Percentiles rank a stretch among this genome's conserved stretches.
These are phyloP conservation scores for Boletellus emodensis DNA, from an alignment of 768 basidiomycete genomes.

Conservation along the genomic window DNA sequence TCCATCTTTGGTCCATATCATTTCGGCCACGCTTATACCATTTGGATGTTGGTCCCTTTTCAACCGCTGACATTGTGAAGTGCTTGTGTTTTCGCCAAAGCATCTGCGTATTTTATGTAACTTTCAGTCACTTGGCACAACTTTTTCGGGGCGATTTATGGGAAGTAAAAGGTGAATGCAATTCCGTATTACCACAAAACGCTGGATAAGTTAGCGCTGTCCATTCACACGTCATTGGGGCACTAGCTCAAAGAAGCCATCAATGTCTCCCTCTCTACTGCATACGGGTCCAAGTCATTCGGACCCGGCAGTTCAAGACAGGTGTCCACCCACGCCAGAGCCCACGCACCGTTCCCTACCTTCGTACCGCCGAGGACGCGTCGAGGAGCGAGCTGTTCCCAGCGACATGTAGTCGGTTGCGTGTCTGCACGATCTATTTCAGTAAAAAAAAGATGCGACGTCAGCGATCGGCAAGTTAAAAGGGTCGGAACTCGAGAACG, in stretches of 20 bases:
- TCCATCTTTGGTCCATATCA: no score
- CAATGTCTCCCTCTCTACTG: slow-evolving; percentile 19
- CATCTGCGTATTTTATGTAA: no score
- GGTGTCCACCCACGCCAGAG: slow-evolving; percentile 70
- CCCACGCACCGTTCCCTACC: slow-evolving; percentile 78
- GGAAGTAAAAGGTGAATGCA: background rate
- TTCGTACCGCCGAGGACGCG: slow-evolving; percentile 65
- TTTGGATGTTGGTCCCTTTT: no score
- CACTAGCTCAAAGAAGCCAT: slow-evolving; percentile 12
- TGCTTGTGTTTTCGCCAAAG: no score
- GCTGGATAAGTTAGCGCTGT: background rate
- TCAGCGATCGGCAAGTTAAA: slow-evolving; percentile 2
- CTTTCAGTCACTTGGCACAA: no score
- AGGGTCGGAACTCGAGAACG: slow-evolving; percentile 24
- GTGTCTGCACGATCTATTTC: slow-evolving; percentile 67
- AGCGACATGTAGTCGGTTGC: slow-evolving; percentile 63
- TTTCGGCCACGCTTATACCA: no score
- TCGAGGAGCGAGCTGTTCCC: slow-evolving; percentile 55
- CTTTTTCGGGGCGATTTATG: no score
- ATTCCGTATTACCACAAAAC: slow-evolving; percentile 4
- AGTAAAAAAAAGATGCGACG: background rate
- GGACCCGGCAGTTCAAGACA: slow-evolving; percentile 34
- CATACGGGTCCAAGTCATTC: slow-evolving; percentile 19
- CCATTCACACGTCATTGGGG: background rate
- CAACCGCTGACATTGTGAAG: no score